Conservation (phyloP, 768 basidiomycete species). For the Calocybe indica region DNA sequence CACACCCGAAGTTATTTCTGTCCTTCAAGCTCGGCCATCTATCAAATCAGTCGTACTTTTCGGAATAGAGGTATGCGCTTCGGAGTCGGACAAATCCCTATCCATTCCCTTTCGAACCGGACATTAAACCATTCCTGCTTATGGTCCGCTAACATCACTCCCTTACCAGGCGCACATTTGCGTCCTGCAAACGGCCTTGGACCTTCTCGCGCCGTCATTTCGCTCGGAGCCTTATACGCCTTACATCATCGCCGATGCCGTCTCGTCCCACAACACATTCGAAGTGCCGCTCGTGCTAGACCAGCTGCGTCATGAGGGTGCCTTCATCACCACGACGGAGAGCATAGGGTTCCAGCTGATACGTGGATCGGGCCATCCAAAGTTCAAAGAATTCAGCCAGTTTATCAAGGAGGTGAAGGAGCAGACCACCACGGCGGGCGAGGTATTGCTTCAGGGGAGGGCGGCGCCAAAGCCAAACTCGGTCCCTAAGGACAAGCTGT, state of each 20-base stretch:
- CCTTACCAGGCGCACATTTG: constrained; percentile 43
- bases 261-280: constrained; percentile 15
- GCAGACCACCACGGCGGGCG: constrained; percentile 12
- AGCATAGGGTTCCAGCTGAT: constrained; percentile 17
- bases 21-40: constrained; percentile 41
- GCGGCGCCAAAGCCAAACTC: background rate
- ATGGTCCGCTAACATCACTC: background rate
- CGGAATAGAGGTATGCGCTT: constrained; percentile 73
- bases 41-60: constrained; percentile 67
- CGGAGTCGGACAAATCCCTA: background rate
- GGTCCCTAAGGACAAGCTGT: background rate
- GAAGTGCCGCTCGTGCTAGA: constrained; percentile 15
- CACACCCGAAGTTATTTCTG: constrained; percentile 52
- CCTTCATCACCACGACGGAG: constrained; percentile 12
- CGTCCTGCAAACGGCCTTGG: constrained; percentile 57
- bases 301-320: constrained; percentile 14
- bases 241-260: constrained; percentile 15
- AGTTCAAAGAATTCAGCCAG: constrained; percentile 15
- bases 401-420: constrained; percentile 14
- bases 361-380: constrained; percentile 11
- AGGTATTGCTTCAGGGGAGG: constrained; percentile 8
- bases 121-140: background rate
- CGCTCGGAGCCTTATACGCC: constrained; percentile 11
- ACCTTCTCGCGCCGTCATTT: constrained; percentile 24
- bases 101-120: background rate